Evolutionary conservation across 139 green algal species (phyloP).

Genomic region (Micractinium conductrix): DNA sequence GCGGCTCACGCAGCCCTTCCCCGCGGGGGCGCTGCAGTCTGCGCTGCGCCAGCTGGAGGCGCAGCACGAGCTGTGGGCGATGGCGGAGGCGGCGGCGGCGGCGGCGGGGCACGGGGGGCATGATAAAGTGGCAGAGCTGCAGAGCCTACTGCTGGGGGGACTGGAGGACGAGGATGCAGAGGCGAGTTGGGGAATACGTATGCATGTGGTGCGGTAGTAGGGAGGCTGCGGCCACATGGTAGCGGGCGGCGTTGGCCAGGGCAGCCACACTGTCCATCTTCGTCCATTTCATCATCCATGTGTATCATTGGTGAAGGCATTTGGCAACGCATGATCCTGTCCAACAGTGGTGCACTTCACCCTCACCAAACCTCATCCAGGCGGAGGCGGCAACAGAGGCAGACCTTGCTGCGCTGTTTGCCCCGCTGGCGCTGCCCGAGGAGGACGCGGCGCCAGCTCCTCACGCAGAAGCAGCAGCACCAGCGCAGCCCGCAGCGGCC

Average conservation of each 20-base stretch:
- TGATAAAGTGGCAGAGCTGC: too few relatives aligned
- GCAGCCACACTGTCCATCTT: too few relatives aligned
- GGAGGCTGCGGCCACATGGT: too few relatives aligned
- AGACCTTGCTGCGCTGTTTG: neutral
- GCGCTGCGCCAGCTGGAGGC: conserved; percentile 8
- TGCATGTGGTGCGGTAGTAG: too few relatives aligned
- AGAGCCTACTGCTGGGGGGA: neutral
- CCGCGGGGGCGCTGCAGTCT: neutral
- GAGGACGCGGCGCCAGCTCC: neutral
- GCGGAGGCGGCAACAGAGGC: neutral
- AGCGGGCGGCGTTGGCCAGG: too few relatives aligned
- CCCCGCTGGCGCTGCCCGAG: neutral
- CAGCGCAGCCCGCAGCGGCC: neutral
- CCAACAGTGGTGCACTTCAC: too few relatives aligned
- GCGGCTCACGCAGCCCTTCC: neutral
- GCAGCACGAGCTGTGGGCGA: neutral
- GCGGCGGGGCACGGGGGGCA: too few relatives aligned
- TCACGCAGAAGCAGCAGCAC: neutral
- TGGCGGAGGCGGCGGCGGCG: neutral
- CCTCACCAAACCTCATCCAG: too few relatives aligned
- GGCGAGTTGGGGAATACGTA: neutral
- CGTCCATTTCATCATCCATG: too few relatives aligned
- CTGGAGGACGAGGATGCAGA: neutral
- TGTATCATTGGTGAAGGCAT: too few relatives aligned
- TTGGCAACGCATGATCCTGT: too few relatives aligned